Evolutionary conservation across 768 basidiomycete genomes (phyloP), one percentile per base, ranked within the genome.

Genomic region (Crepidotus variabilis): DNA sequence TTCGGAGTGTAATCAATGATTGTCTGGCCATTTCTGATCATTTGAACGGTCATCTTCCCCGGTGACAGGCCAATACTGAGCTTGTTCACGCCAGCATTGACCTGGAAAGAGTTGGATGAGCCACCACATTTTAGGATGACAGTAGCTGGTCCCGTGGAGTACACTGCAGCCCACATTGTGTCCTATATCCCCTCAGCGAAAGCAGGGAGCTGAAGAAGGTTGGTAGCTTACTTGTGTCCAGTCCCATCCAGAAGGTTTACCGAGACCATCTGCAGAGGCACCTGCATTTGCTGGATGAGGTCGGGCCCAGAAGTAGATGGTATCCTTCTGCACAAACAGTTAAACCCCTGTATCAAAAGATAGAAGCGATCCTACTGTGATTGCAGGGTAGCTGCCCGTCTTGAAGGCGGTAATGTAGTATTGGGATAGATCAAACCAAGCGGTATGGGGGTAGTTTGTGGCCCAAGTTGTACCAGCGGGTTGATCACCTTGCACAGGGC

Each of bases 351-450:
- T 18, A 23, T 33, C 48, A 49, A 20, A 24, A 9, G 23, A 28
- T 3, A 13, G 51, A 72, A 52, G 57, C 68, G 71, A 64, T 67
- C 84, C 65, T 59, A 82, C 77, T 1, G 76, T 79, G 58, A 88
- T 81, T 6, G 75, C 62, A 2, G 86, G 86, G 57, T 82, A 87
- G 0, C 63, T 63, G 3, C 87, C 87, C 2, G 82, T 86, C 71
- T 87, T 86, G 77, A 82, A 90, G 0, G 84, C 85, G 14, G 71
- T 72, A 54, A 87, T 83, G 62, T 86, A 88, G 67, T 85, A 87
- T 52, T 79, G 75, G 36, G 80, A 82, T 70, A 90, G 77, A 54
- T 82, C 77, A 43, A 82, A 81, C 79, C 83, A 89, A 1, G 81
- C 78, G 46, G 71, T 73, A 55, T 81, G 80, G 18, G 77, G 78